These are phyloP conservation scores for Sporisorium reilianum DNA, from an alignment of 1,284 basidiomycete species.

Conservation along the genomic window DNA sequence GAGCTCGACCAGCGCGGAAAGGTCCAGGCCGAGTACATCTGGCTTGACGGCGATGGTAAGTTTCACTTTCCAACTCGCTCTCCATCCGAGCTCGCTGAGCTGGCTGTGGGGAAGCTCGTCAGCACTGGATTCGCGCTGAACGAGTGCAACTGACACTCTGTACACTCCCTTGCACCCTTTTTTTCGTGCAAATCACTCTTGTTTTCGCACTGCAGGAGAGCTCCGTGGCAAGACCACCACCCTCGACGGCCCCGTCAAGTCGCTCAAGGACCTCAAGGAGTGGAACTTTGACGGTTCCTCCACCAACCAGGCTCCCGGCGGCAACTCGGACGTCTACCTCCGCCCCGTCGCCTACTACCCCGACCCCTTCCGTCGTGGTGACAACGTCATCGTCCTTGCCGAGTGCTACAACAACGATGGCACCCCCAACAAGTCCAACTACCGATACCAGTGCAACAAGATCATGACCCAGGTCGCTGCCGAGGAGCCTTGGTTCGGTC, in stretches of 20 bases:
- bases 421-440: conserved; percentile 97
- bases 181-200: background rate
- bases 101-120: background rate
- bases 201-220: conserved; percentile 31
- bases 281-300: conserved; percentile 95
- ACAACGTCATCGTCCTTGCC: conserved; percentile 74
- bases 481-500: conserved; percentile 89
- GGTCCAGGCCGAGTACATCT: conserved; percentile 69
- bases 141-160: background rate
- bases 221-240: conserved; percentile 72
- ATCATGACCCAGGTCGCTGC: conserved; percentile 64
- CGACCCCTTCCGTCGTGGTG: conserved; percentile 98
- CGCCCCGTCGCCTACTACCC: conserved; percentile 97
- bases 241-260: conserved; percentile 82
- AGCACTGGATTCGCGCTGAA: background rate
- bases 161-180: too few relatives aligned
- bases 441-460: conserved; percentile 71
- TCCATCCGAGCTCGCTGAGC: background rate
- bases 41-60: conserved; percentile 72
- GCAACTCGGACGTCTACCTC: conserved; percentile 98
- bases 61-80: background rate
- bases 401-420: conserved; percentile 99
- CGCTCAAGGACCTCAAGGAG: conserved; percentile 79
- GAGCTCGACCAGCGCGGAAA: conserved; percentile 63
- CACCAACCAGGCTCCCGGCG: conserved; percentile 77